phyloP scores from a whole-genome alignment of 331 rosid species.

The Saraca asoca region DNA sequence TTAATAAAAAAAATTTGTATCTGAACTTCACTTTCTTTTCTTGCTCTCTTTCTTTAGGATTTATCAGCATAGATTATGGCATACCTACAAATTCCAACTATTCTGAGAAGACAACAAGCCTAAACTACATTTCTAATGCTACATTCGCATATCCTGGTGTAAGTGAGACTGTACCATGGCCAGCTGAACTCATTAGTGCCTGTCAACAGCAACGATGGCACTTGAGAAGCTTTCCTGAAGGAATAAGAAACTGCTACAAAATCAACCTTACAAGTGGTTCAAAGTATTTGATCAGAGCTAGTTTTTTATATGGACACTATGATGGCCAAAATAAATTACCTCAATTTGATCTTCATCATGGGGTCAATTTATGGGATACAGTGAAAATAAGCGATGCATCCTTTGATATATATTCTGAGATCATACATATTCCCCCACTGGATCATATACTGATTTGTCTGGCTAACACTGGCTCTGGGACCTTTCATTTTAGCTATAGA shows the following conservation, averaged over 20 bases:
- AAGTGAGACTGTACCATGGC: conserved; percentile 30
- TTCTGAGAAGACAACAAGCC: conserved; percentile 24
- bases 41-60: conserved; percentile 39
- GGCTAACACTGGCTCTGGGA: conserved; percentile 32
- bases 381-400: conserved; percentile 1
- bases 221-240: conserved; percentile 60
- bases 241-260: conserved; percentile 49
- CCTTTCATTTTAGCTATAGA: conserved; percentile 45
- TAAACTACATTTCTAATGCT: conserved; percentile 51
- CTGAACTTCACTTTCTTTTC: not conserved
- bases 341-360: conserved; percentile 41
- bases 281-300: conserved; percentile 40
- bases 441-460: conserved; percentile 39
- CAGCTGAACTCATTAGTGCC: not conserved
- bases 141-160: conserved; percentile 42
- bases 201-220: conserved; percentile 10
- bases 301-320: conserved; percentile 48
- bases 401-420: conserved; percentile 1
- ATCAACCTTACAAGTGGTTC: conserved; percentile 30
- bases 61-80: conserved; percentile 59
- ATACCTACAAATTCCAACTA: conserved; percentile 32
- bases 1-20: too few species aligned
- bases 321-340: conserved; percentile 36
- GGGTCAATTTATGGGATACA: conserved; percentile 35
- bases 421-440: conserved; percentile 27